Conservation (phyloP, 352 stramenopile species). For the Globisporangium ultimum region DNA sequence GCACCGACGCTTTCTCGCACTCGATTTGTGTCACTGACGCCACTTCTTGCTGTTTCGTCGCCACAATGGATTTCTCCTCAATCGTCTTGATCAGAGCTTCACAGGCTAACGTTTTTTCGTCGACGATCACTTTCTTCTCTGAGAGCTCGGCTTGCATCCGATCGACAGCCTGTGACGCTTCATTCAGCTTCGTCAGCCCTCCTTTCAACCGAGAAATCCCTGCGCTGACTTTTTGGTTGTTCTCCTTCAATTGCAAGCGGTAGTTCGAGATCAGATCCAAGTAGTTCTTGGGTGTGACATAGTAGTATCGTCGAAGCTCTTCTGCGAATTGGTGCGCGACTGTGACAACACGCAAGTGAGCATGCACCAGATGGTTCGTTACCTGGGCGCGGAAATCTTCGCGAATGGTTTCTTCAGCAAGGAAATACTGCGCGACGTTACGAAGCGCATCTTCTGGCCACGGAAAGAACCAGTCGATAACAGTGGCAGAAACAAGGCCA, state of each 20-base stretch:
- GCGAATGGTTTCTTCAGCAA: slow-evolving; percentile 89
- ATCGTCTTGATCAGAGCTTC: slow-evolving; percentile 95
- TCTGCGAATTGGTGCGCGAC: slow-evolving; percentile 90
- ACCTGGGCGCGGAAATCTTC: slow-evolving; percentile 82
- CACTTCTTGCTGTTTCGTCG: slow-evolving; percentile 91
- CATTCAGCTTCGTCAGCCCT: slow-evolving; percentile 92
- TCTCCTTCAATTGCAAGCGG: slow-evolving; percentile 87
- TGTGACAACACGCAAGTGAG: slow-evolving; percentile 88
- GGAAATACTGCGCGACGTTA: slow-evolving; percentile 92
- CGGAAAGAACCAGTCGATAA: slow-evolving; percentile 97
- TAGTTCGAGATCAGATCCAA: slow-evolving; percentile 96
- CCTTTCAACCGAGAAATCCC: slow-evolving; percentile 89
- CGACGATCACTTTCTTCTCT: slow-evolving; percentile 94
- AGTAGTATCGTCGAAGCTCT: slow-evolving; percentile 92
- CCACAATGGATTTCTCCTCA: slow-evolving; percentile 90
- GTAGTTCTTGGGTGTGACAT: slow-evolving; percentile 97
- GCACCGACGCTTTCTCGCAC: slow-evolving; percentile 85
- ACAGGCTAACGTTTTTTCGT: slow-evolving; percentile 92
- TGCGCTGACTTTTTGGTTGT: slow-evolving; percentile 86
- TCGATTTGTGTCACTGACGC: slow-evolving; percentile 89
- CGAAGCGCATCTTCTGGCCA: slow-evolving; percentile 93
- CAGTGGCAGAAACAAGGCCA: slow-evolving; percentile 88
- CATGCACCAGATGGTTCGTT: slow-evolving; percentile 89
- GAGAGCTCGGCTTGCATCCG: slow-evolving; percentile 92
- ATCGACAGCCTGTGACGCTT: slow-evolving; percentile 92